phyloP scores from a whole-genome alignment of 768 basidiomycete genomes.

The Leccinellum luteum region DNA sequence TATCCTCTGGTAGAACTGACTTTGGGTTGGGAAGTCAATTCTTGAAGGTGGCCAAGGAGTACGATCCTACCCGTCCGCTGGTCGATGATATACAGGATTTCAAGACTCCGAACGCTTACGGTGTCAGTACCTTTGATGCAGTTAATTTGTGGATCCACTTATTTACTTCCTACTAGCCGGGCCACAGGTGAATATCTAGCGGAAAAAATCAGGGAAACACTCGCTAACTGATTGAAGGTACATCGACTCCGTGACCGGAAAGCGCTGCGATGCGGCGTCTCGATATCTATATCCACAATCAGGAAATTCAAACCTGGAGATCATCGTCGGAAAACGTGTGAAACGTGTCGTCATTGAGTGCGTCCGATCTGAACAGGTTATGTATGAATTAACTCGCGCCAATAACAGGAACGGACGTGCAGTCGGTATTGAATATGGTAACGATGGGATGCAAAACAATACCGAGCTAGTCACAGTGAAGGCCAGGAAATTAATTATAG shows the following conservation, averaged over 20 bases:
- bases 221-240: constrained; percentile 39
- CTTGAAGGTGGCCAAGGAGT: constrained; percentile 42
- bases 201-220: not conserved
- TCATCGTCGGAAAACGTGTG: constrained; percentile 25
- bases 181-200: constrained; percentile 8
- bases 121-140: constrained; percentile 12
- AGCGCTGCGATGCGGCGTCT: constrained; percentile 31
- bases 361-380: not conserved
- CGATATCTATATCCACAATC: constrained; percentile 35
- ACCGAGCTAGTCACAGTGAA: constrained; percentile 15
- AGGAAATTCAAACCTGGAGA: constrained; percentile 26
- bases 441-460: constrained; percentile 17
- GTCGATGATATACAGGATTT: constrained; percentile 50
- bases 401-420: constrained; percentile 31
- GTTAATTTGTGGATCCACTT: not conserved
- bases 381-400: not conserved
- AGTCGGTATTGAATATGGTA: constrained; percentile 34
- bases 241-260: constrained; percentile 42
- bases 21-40: constrained; percentile 38
- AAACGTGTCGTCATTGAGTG: not conserved
- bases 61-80: constrained; percentile 43
- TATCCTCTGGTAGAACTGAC: constrained; percentile 11
- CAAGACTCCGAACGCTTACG: constrained; percentile 19
- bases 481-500: constrained; percentile 40
- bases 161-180: constrained; percentile 5